phyloP scores from a whole-genome alignment of 2,329 filamentous ascomycete genomes.

The Colletotrichum liaoningense region DNA sequence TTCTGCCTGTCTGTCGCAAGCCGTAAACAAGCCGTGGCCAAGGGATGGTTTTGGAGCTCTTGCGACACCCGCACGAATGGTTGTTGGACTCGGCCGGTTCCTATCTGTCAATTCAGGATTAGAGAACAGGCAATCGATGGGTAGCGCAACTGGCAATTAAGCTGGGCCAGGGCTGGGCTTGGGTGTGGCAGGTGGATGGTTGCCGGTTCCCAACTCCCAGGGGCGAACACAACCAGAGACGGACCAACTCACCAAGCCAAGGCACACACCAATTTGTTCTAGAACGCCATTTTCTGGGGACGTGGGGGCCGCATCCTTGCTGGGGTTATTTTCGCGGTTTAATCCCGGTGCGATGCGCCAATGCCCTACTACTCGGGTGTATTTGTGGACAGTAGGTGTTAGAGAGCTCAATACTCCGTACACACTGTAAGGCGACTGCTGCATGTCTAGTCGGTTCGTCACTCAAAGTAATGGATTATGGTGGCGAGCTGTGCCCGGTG shows the following conservation, averaged over 20 bases:
- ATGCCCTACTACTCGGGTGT: not conserved
- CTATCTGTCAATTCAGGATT: conserved; percentile 8
- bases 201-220: conserved; percentile 17
- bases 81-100: conserved; percentile 22
- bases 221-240: conserved; percentile 24
- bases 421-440: not conserved
- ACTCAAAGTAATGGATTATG: not conserved
- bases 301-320: conserved; percentile 34
- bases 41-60: not conserved
- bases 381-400: not conserved
- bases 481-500: not conserved
- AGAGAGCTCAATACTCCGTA: not conserved
- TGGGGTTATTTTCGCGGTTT: conserved; percentile 31
- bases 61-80: conserved; percentile 11
- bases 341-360: not conserved
- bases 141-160: conserved; percentile 3
- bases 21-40: not conserved
- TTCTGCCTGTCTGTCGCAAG: not conserved
- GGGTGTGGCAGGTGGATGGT: conserved; percentile 9
- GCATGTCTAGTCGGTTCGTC: not conserved
- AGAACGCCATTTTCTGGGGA: conserved; percentile 35
- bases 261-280: conserved; percentile 31
- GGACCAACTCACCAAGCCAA: not conserved
- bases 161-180: conserved; percentile 12
- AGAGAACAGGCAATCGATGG: not conserved